These are phyloP conservation scores for Entomortierella lignicola DNA, from an alignment of 192 early-diverging fungal genomes.

Conservation along the genomic window DNA sequence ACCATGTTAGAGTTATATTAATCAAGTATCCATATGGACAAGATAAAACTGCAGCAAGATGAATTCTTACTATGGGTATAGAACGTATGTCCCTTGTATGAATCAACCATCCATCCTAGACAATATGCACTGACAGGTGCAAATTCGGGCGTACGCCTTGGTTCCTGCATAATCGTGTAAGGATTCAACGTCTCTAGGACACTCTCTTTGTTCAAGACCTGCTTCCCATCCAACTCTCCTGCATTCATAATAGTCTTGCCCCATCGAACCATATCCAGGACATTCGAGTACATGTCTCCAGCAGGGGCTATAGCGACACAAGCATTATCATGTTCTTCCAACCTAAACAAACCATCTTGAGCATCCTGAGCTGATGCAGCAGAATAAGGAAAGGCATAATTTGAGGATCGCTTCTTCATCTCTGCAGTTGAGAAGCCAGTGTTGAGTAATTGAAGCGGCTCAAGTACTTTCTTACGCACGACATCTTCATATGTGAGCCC, in stretches of 20 bases:
- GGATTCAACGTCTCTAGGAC: neutral
- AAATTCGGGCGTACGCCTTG: neutral
- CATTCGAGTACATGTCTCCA: conserved; percentile 30
- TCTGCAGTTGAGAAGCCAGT: conserved; percentile 25
- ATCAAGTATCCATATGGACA: neutral
- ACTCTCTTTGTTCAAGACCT: conserved; percentile 16
- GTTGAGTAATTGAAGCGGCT: conserved; percentile 11
- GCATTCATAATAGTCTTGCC: conserved; percentile 10
- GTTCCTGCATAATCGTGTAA: neutral
- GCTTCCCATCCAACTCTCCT: conserved; percentile 16
- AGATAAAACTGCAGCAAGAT: no score
- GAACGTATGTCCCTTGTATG: conserved; percentile 12
- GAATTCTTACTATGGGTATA: neutral
- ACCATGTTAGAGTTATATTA: no score
- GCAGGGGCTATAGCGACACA: neutral
- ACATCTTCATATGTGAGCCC: conserved; percentile 9
- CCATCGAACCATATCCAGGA: conserved; percentile 22
- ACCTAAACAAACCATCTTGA: conserved; percentile 4
- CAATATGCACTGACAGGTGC: neutral
- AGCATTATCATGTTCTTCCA: neutral
- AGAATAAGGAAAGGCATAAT: conserved; percentile 12
- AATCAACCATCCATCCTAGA: conserved; percentile 1
- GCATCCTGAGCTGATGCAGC: conserved; percentile 16
- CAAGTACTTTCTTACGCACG: conserved; percentile 6
- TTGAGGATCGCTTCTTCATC: conserved; percentile 10